Conservation (phyloP, 441 rosid species). For the Erysimum cheiri region DNA sequence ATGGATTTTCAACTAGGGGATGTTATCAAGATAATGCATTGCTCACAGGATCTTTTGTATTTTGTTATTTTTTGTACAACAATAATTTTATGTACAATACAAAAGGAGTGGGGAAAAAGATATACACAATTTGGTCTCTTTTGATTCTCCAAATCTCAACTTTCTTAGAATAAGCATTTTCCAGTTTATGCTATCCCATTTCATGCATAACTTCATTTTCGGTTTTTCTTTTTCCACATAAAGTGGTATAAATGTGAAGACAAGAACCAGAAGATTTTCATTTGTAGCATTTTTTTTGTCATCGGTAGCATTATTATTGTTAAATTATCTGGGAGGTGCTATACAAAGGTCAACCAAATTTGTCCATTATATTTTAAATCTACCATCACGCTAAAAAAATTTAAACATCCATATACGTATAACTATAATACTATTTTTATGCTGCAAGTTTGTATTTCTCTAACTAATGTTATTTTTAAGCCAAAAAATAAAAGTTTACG, state of each 20-base stretch:
- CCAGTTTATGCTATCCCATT: slow-evolving; percentile 40
- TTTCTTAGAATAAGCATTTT: slow-evolving; percentile 39
- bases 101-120: slow-evolving; percentile 32
- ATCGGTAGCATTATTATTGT: neutral
- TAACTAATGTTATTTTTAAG: too few relatives aligned
- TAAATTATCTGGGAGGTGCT: neutral
- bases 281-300: neutral
- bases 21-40: slow-evolving; percentile 31
- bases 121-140: slow-evolving; percentile 33
- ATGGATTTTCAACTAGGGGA: slow-evolving; percentile 30
- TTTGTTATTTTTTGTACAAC: neutral
- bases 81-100: neutral
- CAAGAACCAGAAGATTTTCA: neutral
- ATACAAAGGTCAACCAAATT: neutral
- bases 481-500: too few relatives aligned
- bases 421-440: too few relatives aligned
- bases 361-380: neutral
- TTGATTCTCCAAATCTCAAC: slow-evolving; percentile 43
- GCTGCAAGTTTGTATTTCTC: too few relatives aligned
- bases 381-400: slow-evolving; percentile 3
- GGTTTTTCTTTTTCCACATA: slow-evolving; percentile 1
- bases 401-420: neutral
- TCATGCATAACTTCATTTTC: slow-evolving; percentile 13
- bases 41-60: slow-evolving; percentile 20
- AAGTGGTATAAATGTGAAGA: neutral